Evolutionary conservation across 148 eudicot genomes (phyloP), one percentile per base, ranked within the genome.

Genomic region (Vaccinium darrowii): DNA sequence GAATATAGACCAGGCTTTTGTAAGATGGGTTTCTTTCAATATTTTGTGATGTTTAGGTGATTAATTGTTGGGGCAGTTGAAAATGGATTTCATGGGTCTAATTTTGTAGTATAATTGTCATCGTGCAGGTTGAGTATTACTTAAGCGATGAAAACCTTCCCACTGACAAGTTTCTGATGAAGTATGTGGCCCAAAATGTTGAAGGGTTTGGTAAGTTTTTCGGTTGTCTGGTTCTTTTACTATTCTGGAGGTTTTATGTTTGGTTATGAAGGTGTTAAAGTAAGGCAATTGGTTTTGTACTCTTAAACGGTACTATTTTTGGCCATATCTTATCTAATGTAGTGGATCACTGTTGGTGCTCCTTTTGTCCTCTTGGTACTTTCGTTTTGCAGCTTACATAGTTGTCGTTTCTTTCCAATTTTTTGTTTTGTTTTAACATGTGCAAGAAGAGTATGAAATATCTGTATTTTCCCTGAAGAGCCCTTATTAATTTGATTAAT

Each of bases 101-200:
- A 39, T 21, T 67, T 43, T 12, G 53, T 81, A 56, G 1, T 30
- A n/a, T 47, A 43, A 63, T 76, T 89, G 75, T 85, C 49, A 50
- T 84, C 84, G 10, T 89, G 87, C 92, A 96, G 98, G 98, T 94
- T 75, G 98, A 96, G 83, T 96, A 93, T 86, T 96, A 96, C 89
- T 94, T 96, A 82, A 91, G 98, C 65, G 97, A 94, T 85, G 97
- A 93, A 89, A 96, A 96, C 86, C 87, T 94, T 78, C 92, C 92
- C 65, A 91, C 62, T 69, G 98, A 96, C 92, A 92, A 92, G 86
- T 96, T 91, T 86, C 76, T 96, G 89, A 63, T 96, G 97, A 93
- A 91, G 81, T 87, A 93, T 79, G 80, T 94, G 81, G 89, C 88
- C 52, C 92, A 88, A 86, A 90, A 93, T 81, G 92, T 82, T 79